Base-by-base conservation (phyloP, 2,329 filamentous ascomycete genomes). In the Aspergillus alliaceus region DNA sequence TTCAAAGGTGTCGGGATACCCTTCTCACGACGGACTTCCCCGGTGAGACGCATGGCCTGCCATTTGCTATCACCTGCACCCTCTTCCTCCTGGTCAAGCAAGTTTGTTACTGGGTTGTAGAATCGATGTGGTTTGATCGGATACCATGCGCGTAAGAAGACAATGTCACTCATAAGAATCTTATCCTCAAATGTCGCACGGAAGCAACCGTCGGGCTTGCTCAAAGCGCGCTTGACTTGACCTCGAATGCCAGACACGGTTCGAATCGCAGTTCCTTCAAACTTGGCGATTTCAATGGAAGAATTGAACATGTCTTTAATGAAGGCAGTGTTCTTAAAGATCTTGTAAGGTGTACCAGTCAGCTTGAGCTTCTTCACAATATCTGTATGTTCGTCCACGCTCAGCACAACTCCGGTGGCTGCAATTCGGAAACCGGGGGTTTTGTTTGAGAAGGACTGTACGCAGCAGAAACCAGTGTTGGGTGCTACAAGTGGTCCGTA, bases 341-440 rank as follows among this genome's bases (percentile, higher is more conserved):
- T 96, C 79, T 98, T 98, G 84, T 95, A 96, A 1, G 95, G 93
- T 48, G 86, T 83, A 59, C 95, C 95, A 0, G 92, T 97, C 49
- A 99, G 85, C 77, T 99, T 99, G 71, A 99, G 87, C 82, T 99
- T 99, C 84, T 99, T 99, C 75, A 99, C 95, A 64, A 99, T 98
- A 73, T 99, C 95, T 3, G 91, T 93, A 39, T 89, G 91, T 77
- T 98, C 93, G 72, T 99, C 95, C 20, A 99, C 95, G 69, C 89
- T 93, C 62, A 98, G 80, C 4, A 99, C 91, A 2, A 95, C 95
- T 59, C 95, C 95, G 0, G 93, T 97, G 2, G 95, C 96, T 9
- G 95, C 91, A 64, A 99, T 91, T 47, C 95, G 87, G 83, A 99
- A 98, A 20, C 93, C 93, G 0, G 93, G 89, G 49, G 88, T 93